Conservation (phyloP, 2,329 filamentous ascomycete genomes). For the Fusarium pseudoanthophilum region DNA sequence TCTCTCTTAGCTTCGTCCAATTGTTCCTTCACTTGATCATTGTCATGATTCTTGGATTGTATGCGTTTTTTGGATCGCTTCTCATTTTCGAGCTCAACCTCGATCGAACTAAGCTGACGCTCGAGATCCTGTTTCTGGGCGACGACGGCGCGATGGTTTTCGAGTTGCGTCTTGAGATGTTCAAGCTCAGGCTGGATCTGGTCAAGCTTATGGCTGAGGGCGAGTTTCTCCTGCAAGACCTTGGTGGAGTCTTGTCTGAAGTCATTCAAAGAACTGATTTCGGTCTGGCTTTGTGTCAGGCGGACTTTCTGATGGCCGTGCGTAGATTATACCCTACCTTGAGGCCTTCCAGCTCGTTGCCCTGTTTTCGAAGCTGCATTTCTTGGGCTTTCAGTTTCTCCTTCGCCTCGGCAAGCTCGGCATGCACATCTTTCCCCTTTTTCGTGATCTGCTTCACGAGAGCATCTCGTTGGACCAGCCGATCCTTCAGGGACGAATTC, state of each 20-base stretch:
- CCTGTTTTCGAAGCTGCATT: slow-evolving; percentile 59
- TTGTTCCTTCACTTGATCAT: slow-evolving; percentile 55
- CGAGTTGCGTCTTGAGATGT: slow-evolving; percentile 64
- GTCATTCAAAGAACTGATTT: slow-evolving; percentile 75
- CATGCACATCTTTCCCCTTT: slow-evolving; percentile 53
- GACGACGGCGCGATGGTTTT: slow-evolving; percentile 73
- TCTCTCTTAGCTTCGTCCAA: slow-evolving; percentile 55
- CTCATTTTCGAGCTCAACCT: slow-evolving; percentile 86
- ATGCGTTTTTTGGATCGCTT: slow-evolving; percentile 55
- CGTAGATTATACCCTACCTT: slow-evolving; percentile 51
- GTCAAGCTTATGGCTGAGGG: slow-evolving; percentile 62
- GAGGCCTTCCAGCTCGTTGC: slow-evolving; percentile 59
- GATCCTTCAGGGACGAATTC: slow-evolving; percentile 73
- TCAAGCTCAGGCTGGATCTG: slow-evolving; percentile 66
- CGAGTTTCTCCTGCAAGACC: slow-evolving; percentile 68
- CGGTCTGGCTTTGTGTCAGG: slow-evolving; percentile 62
- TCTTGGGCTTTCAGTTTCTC: slow-evolving; percentile 59
- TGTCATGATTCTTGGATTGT: slow-evolving; percentile 49
- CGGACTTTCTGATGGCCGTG: background rate
- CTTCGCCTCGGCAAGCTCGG: slow-evolving; percentile 57
- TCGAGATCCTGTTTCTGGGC: slow-evolving; percentile 84
- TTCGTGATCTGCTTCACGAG: slow-evolving; percentile 62
- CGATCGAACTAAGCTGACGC: slow-evolving; percentile 78
- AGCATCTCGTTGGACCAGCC: slow-evolving; percentile 69
- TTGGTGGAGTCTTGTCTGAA: slow-evolving; percentile 77